Evolutionary conservation across 2,329 filamentous ascomycete species (phyloP).

Genomic region (Boeremia exigua): DNA sequence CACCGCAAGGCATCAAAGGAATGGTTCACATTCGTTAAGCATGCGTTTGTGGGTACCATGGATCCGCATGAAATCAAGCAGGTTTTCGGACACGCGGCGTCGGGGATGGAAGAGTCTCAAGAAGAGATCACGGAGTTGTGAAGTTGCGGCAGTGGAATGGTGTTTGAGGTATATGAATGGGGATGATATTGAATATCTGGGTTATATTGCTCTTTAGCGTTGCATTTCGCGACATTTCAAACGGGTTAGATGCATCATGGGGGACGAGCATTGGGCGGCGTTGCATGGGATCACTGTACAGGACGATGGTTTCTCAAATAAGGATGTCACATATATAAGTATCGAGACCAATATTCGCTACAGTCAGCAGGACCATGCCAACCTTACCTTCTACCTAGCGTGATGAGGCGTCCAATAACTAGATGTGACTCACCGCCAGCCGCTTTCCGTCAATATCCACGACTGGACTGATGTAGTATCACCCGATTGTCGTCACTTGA

Average conservation of each 20-base stretch:
- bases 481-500: background rate
- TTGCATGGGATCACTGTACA: background rate
- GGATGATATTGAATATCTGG: background rate
- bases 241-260: background rate
- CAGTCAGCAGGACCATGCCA: slow-evolving; percentile 5
- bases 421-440: slow-evolving; percentile 11
- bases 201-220: slow-evolving; percentile 14
- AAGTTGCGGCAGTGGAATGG: background rate
- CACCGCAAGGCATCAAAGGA: slow-evolving; percentile 62
- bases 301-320: background rate
- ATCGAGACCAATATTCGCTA: background rate
- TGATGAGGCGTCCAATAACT: slow-evolving; percentile 3
- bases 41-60: slow-evolving; percentile 80
- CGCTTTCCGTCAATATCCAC: background rate
- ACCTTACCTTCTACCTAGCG: slow-evolving; percentile 15
- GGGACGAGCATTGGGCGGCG: slow-evolving; percentile 12
- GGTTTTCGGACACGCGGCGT: slow-evolving; percentile 26
- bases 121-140: slow-evolving; percentile 30
- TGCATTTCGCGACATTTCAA: slow-evolving; percentile 4
- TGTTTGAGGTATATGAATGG: background rate
- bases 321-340: background rate
- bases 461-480: background rate
- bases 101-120: background rate
- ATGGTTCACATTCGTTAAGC: slow-evolving; percentile 78
- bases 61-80: slow-evolving; percentile 67